Conservation (phyloP, 2,329 filamentous ascomycete species). For the Biscogniauxia mediterranea region DNA sequence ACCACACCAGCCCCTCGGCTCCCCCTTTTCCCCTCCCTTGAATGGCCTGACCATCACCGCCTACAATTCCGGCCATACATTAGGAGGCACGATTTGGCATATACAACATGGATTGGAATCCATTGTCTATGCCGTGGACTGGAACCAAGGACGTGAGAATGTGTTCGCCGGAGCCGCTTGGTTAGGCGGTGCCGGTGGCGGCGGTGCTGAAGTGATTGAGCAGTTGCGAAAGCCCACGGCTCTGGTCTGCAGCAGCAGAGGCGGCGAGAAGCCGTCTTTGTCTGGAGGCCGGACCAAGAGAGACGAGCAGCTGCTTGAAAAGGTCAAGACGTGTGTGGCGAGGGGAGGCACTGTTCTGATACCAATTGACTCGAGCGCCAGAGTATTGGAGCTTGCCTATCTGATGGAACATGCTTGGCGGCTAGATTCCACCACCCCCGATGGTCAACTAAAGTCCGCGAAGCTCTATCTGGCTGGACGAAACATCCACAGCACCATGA, state of each 20-base stretch:
- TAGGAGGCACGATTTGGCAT: constrained; percentile 98
- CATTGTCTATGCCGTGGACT: constrained; percentile 95
- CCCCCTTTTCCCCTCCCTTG: constrained; percentile 82
- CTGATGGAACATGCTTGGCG: constrained; percentile 91
- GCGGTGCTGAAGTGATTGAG: constrained; percentile 88
- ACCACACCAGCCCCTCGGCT: constrained; percentile 84
- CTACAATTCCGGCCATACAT: constrained; percentile 92
- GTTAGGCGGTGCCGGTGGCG: constrained; percentile 77
- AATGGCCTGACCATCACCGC: constrained; percentile 93
- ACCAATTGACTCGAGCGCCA: constrained; percentile 91
- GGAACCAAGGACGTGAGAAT: constrained; percentile 97
- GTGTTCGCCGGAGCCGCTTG: constrained; percentile 91
- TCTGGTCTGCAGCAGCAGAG: constrained; percentile 85
- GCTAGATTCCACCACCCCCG: constrained; percentile 53
- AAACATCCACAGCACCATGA: constrained; percentile 83
- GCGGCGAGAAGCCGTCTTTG: constrained; percentile 68
- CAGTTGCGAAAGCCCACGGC: constrained; percentile 91
- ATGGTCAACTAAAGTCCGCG: constrained; percentile 50
- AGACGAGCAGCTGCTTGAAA: constrained; percentile 80
- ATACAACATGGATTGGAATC: constrained; percentile 96
- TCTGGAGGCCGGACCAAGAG: constrained; percentile 74
- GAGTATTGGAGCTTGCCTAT: constrained; percentile 88
- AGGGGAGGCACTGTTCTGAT: constrained; percentile 90
- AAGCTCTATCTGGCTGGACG: constrained; percentile 81
- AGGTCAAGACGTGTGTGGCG: constrained; percentile 74